Evolutionary conservation across 805 yeast species (phyloP).

Genomic region (Ascoidea asiatica): DNA sequence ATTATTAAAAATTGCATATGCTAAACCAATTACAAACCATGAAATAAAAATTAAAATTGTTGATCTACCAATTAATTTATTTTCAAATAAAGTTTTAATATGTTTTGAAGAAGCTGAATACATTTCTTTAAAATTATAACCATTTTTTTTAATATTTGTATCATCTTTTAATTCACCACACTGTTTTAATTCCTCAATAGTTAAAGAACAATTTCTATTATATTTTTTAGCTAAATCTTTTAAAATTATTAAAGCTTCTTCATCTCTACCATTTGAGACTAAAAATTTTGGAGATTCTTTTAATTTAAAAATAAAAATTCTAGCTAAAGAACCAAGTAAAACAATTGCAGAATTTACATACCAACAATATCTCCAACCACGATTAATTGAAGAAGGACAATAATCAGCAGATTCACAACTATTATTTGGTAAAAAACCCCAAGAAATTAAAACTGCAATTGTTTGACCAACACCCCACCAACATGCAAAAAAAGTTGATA

Average conservation of each 20-base stretch:
- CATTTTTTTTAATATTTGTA: slow-evolving; percentile 4
- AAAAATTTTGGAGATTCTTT: slow-evolving; percentile 45
- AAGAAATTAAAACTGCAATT: slow-evolving; percentile 34
- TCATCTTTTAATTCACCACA: slow-evolving; percentile 26
- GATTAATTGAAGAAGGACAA: slow-evolving; percentile 32
- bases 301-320: slow-evolving; percentile 29
- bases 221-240: slow-evolving; percentile 35
- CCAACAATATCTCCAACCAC: slow-evolving; percentile 53
- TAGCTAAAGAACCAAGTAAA: slow-evolving; percentile 30
- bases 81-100: slow-evolving; percentile 32
- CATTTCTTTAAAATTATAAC: neutral
- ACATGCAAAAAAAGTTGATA: slow-evolving; percentile 37
- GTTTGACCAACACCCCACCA: slow-evolving; percentile 59
- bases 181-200: slow-evolving; percentile 31
- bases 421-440: slow-evolving; percentile 40
- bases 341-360: slow-evolving; percentile 42
- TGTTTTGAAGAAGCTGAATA: slow-evolving; percentile 20
- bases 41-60: slow-evolving; percentile 32
- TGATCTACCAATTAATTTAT: slow-evolving; percentile 27
- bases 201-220: slow-evolving; percentile 24
- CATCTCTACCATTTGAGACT: slow-evolving; percentile 38
- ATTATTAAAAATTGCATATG: slow-evolving; percentile 43
- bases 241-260: slow-evolving; percentile 30
- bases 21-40: slow-evolving; percentile 45
- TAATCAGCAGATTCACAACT: slow-evolving; percentile 29